Evolutionary conservation across 495 filamentous ascomycete genomes (phyloP).

Genomic region (Podospora appendiculata): DNA sequence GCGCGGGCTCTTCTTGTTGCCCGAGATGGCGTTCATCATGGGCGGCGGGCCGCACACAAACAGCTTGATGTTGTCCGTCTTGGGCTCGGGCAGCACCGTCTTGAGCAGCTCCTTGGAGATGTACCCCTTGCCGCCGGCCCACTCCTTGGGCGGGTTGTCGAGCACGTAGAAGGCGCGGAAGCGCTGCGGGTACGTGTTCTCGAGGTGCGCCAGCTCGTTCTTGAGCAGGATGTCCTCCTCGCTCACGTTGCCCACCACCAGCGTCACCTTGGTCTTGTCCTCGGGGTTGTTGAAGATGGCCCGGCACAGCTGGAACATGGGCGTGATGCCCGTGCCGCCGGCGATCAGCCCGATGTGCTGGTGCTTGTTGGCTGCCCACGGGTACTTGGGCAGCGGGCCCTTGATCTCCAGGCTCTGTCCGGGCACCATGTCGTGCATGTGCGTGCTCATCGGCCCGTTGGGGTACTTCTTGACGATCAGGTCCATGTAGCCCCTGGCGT

Average conservation of each 20-base stretch:
- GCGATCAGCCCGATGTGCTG: conserved; percentile 86
- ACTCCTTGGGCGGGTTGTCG: conserved; percentile 75
- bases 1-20: conserved; percentile 75
- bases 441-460: conserved; percentile 80
- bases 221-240: conserved; percentile 87
- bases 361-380: conserved; percentile 90
- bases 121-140: conserved; percentile 67
- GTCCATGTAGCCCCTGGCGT: conserved; percentile 71
- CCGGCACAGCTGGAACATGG: conserved; percentile 77
- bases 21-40: conserved; percentile 88
- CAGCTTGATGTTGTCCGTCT: conserved; percentile 82
- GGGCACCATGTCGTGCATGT: conserved; percentile 74
- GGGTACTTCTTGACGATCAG: conserved; percentile 88
- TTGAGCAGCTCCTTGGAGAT: conserved; percentile 86
- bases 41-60: conserved; percentile 87
- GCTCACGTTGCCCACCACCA: conserved; percentile 80
- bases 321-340: conserved; percentile 93
- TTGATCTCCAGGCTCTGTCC: conserved; percentile 82
- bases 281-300: conserved; percentile 92
- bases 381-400: conserved; percentile 91
- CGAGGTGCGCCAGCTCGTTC: conserved; percentile 69
- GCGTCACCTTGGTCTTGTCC: conserved; percentile 92
- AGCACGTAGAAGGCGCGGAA: conserved; percentile 88
- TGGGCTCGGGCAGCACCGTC: conserved; percentile 85
- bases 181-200: conserved; percentile 88